Base-by-base conservation (phyloP, 2,329 filamentous ascomycete genomes). In the Fusarium agapanthi region DNA sequence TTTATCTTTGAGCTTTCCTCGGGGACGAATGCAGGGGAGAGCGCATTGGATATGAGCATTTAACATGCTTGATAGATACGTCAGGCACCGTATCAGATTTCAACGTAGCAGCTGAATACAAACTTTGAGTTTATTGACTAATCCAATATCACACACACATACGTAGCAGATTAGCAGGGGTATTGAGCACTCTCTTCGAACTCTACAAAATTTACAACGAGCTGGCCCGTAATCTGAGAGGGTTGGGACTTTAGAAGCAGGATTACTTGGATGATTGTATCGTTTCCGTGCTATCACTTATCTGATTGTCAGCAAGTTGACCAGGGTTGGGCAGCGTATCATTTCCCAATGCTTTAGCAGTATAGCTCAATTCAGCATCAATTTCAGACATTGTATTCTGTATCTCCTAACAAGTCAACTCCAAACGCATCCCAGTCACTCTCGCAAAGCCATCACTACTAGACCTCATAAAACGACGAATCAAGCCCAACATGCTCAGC, bases 191-290 rank as follows among this genome's bases (percentile, higher is more conserved):
- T 47, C 3, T 4, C 15, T 18, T 32, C 28, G 7, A 18, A 13
- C 5, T 7, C 3, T 32, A 13, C 1, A 14, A 18, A 3, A 12
- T n/a, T 0, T 8, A 7, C 1, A 18, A 7, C 3, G 5, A 48
- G 28, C 15, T 10, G 12, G 0, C 1, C 2, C 5, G 3, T 5
- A 1, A 18, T 9, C 7, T 13, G 7, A 9, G 4, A 48, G 3
- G 11, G 22, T 1, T 12, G 11, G 7, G 0, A n/a, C 6, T 14
- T n/a, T 1, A 9, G 5, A 7, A 10, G 10, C 0, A 0, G 15
- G 13, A 2, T 18, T 7, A 13, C 0, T 15, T 7, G 6, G 6
- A 47, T 4, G 5, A 10, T 10, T 10, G 0, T 9, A 7, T n/a
- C 3, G 15, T 12, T 30, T 13, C 13, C 28, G 3, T 16, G 0